Conservation (phyloP, 306 rosid species). For the Abrus pulchellus region DNA sequence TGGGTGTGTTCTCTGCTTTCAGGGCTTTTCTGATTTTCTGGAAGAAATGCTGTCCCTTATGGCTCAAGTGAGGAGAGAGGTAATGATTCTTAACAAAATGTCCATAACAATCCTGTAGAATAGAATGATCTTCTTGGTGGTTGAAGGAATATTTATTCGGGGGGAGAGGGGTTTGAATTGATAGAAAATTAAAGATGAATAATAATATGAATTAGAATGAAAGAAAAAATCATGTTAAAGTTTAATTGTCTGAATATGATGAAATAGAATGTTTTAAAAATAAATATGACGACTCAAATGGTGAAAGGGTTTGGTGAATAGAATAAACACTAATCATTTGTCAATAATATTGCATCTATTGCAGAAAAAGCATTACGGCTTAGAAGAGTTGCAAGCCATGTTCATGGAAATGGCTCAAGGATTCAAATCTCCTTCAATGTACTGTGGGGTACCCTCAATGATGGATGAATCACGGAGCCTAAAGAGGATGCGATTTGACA, state of each 20-base stretch:
- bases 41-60: conserved; percentile 81
- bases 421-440: conserved; percentile 53
- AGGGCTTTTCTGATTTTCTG: conserved; percentile 77
- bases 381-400: conserved; percentile 75
- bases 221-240: not conserved
- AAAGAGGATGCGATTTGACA: conserved; percentile 56
- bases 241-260: not conserved
- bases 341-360: not conserved
- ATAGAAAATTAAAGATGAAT: no score
- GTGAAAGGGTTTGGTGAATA: no score
- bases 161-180: no score
- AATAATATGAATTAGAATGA: no score
- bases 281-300: no score
- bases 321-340: not conserved
- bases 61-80: conserved; percentile 77
- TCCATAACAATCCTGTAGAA: not conserved
- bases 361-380: conserved; percentile 59
- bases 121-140: no score
- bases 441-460: conserved; percentile 42
- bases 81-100: conserved; percentile 31
- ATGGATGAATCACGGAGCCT: conserved; percentile 52
- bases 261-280: not conserved
- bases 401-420: conserved; percentile 75
- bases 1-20: conserved; percentile 16
- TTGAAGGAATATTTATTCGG: no score